Conservation (phyloP, 139 green algal species). For the Ostreobium quekettii region DNA sequence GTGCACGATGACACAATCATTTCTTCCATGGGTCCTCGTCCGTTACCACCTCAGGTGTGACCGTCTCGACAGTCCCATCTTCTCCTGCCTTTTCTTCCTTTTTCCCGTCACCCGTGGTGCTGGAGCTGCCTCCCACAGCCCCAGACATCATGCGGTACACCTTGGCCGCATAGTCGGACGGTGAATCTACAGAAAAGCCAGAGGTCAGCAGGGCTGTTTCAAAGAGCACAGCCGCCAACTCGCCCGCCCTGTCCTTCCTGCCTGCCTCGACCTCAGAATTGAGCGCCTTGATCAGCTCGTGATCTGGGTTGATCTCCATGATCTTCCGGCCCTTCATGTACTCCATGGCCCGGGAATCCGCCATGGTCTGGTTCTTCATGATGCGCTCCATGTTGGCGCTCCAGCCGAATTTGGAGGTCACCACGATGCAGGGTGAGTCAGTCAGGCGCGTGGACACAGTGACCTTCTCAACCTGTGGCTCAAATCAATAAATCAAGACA, state of each 20-base stretch:
- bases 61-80: not conserved
- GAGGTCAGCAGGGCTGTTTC: slow-evolving; percentile 82
- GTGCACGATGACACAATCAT: too few relatives aligned
- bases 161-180: slow-evolving; percentile 26
- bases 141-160: slow-evolving; percentile 20
- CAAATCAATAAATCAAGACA: too few relatives aligned
- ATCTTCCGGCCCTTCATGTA: slow-evolving; percentile 94
- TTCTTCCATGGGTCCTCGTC: too few relatives aligned
- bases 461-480: slow-evolving; percentile 43
- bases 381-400: slow-evolving; percentile 97
- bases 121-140: slow-evolving; percentile 1
- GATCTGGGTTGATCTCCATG: slow-evolving; percentile 94
- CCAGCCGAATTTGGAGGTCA: slow-evolving; percentile 96
- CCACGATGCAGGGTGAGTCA: slow-evolving; percentile 86
- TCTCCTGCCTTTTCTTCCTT: not conserved
- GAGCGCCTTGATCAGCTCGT: slow-evolving; percentile 71
- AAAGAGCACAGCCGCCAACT: slow-evolving; percentile 74
- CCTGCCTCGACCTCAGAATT: slow-evolving; percentile 40
- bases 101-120: not conserved
- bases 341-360: slow-evolving; percentile 80
- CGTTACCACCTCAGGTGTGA: slow-evolving; percentile 7
- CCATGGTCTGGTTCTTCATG: slow-evolving; percentile 84
- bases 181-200: slow-evolving; percentile 40
- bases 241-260: slow-evolving; percentile 36
- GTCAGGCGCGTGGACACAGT: slow-evolving; percentile 59